Evolutionary conservation across 306 rosid species (phyloP).

Genomic region (Gillenia trifoliata): DNA sequence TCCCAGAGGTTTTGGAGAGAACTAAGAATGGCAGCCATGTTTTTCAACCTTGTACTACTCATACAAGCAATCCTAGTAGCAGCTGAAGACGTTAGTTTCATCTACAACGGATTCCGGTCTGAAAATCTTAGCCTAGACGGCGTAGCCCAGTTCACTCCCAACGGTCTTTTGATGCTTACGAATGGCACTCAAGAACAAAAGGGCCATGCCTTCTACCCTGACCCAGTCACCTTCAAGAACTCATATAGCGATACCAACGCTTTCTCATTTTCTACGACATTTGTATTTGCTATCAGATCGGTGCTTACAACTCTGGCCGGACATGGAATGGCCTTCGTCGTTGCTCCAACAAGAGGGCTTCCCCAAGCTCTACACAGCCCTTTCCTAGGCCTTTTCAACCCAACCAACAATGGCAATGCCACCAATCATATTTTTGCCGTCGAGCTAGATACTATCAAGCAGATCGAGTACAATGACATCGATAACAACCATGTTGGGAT

Average conservation of each 20-base stretch:
- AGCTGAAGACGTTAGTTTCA: constrained; percentile 30
- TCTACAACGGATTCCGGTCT: constrained; percentile 42
- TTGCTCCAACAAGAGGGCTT: not conserved
- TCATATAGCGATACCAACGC: constrained; percentile 14
- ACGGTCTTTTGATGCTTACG: constrained; percentile 55
- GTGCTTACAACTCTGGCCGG: constrained; percentile 27
- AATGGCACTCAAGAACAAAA: constrained; percentile 34
- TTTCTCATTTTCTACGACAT: constrained; percentile 53
- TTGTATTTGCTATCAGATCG: constrained; percentile 51
- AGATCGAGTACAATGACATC: not conserved
- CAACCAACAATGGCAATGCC: not conserved
- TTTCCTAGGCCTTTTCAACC: not conserved
- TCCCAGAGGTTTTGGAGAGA: not conserved
- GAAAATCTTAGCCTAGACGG: constrained; percentile 43
- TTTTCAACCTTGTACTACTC: constrained; percentile 14
- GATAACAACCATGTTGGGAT: constrained; percentile 49
- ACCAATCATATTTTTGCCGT: constrained; percentile 44
- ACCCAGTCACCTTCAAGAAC: constrained; percentile 40
- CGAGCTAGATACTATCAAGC: constrained; percentile 26
- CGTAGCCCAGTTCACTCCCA: constrained; percentile 30
- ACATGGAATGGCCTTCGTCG: constrained; percentile 12
- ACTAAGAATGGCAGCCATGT: constrained; percentile 25
- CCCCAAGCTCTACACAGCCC: not conserved
- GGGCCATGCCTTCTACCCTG: constrained; percentile 65
- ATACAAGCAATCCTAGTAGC: constrained; percentile 10